Base-by-base conservation (phyloP, 2,329 filamentous ascomycete genomes). In the Daldinia sp. region DNA sequence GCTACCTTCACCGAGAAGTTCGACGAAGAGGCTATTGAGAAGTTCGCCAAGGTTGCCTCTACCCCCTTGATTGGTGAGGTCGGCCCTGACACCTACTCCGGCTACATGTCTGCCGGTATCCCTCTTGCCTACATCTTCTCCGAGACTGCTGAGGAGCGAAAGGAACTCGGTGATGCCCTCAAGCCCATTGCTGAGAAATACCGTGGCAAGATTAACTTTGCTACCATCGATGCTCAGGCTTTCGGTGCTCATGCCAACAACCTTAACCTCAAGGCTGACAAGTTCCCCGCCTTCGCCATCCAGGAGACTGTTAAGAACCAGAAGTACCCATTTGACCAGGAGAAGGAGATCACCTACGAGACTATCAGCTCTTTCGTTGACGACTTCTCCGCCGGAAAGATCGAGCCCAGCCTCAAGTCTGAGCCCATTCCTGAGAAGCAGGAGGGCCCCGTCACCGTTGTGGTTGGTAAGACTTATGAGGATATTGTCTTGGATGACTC, bases 61-160 rank as follows among this genome's bases (percentile, higher is more conserved):
- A 97, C 92, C 68, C 96, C 96, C 72, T 86, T 99, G 77, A 91
- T 99, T 73, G 96, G 96, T 71, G 96, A 98, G 85, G 92, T 99
- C 75, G 95, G 95, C 76, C 96, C 96, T 70, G 96, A 98, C 82
- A 99, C 96, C 73, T 99, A 99, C 86, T 88, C 92, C 69, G 89
- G 88, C 78, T 99, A 99, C 88, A 99, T 98, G 92, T 89, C 90
- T 61, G 89, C 95, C 75, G 94, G 93, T 74, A 87, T 98, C 74
- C 96, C 96, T 69, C 90, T 99, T 71, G 96, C 94, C 73, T 99
- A 98, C 86, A 97, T 99, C 84, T 98, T 99, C 83, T 91, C 95
- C 72, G 94, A 98, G 85, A 94, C 92, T 51, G 80, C 88, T 30
- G 95, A 98, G 84, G 94, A 97, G 88, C 94, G 96, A 76, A 88